A percentile compares a stretch with the other conserved stretches of the same genome.
phyloP scores from a whole-genome alignment of 2,329 filamentous ascomycete species.

The Mycocentrospora acerina region DNA sequence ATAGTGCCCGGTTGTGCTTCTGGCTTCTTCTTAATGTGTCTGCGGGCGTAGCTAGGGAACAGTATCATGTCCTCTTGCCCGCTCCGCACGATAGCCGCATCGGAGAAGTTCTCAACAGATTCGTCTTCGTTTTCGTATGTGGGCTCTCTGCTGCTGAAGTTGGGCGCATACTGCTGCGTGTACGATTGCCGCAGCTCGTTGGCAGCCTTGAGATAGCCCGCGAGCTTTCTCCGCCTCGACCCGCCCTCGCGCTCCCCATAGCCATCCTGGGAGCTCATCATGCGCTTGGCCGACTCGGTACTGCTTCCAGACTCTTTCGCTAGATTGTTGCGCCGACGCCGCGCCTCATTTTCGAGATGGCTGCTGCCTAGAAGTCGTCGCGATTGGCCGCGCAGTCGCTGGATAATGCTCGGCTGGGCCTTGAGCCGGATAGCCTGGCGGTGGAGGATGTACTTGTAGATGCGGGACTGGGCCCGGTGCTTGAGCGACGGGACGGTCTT shows the following conservation, averaged over 20 bases:
- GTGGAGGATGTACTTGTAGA: conserved; percentile 72
- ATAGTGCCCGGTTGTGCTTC: conserved; percentile 40
- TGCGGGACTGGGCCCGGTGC: conserved; percentile 69
- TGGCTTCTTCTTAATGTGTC: conserved; percentile 58
- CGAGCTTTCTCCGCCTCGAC: conserved; percentile 74
- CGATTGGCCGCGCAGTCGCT: conserved; percentile 36
- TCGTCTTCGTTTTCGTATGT: conserved; percentile 46
- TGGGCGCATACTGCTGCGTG: conserved; percentile 54
- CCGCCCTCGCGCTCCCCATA: conserved; percentile 60
- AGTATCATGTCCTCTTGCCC: conserved; percentile 91
- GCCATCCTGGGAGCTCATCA: conserved; percentile 38
- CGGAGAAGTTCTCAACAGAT: conserved; percentile 78
- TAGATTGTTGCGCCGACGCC: conserved; percentile 34
- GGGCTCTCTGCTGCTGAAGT: conserved; percentile 51
- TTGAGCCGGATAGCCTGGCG: conserved; percentile 52
- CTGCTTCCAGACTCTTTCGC: conserved; percentile 18
- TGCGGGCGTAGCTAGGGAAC: conserved; percentile 89
- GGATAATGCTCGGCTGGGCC: conserved; percentile 28
- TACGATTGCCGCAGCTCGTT: conserved; percentile 72
- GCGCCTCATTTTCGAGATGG: conserved; percentile 37
- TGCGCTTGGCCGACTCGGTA: conserved; percentile 24
- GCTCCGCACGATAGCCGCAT: conserved; percentile 75
- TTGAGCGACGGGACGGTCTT: conserved; percentile 72
- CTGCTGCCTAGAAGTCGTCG: conserved; percentile 28
- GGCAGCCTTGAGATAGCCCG: conserved; percentile 69